phyloP scores from a whole-genome alignment of 345 rosid species.

The Linum lewisii region DNA sequence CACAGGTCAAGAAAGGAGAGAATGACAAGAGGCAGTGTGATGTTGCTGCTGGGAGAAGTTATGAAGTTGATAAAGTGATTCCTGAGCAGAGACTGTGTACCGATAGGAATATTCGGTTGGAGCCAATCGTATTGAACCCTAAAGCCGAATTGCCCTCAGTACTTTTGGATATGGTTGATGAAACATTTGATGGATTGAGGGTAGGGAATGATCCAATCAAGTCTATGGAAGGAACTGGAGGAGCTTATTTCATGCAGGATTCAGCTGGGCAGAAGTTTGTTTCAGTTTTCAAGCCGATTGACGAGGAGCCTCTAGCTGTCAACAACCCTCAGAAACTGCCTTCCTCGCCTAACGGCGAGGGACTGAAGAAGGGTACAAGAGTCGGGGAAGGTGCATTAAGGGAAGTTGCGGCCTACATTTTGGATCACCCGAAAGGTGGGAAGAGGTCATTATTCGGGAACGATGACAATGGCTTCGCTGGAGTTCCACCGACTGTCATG shows the following conservation, averaged over 20 bases:
- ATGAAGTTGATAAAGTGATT: constrained; percentile 6
- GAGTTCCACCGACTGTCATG: constrained; percentile 33
- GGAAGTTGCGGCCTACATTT: constrained; percentile 37
- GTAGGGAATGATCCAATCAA: constrained; percentile 23
- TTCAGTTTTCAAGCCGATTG: constrained; percentile 43
- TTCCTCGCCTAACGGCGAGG: constrained; percentile 29
- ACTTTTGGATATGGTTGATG: constrained; percentile 26
- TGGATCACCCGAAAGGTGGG: constrained; percentile 35
- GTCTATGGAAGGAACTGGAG: constrained; percentile 39
- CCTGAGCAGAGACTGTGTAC: constrained; percentile 9
- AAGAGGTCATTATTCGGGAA: constrained; percentile 13
- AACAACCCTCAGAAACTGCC: constrained; percentile 36
- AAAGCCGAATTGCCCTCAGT: constrained; percentile 21
- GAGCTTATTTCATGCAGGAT: constrained; percentile 40
- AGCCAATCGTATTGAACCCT: constrained; percentile 28
- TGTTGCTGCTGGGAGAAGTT: constrained; percentile 14
- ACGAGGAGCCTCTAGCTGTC: constrained; percentile 38
- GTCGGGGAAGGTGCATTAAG: constrained; percentile 43
- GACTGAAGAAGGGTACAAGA: constrained; percentile 34
- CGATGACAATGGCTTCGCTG: constrained; percentile 28
- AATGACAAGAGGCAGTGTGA: constrained; percentile 15
- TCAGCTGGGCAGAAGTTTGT: constrained; percentile 23
- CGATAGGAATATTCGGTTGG: constrained; percentile 14
- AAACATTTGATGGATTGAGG: constrained; percentile 29
- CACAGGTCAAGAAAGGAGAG: constrained; percentile 17